Base-by-base conservation (phyloP, 345 rosid genomes). In the Brassica carinata region DNA sequence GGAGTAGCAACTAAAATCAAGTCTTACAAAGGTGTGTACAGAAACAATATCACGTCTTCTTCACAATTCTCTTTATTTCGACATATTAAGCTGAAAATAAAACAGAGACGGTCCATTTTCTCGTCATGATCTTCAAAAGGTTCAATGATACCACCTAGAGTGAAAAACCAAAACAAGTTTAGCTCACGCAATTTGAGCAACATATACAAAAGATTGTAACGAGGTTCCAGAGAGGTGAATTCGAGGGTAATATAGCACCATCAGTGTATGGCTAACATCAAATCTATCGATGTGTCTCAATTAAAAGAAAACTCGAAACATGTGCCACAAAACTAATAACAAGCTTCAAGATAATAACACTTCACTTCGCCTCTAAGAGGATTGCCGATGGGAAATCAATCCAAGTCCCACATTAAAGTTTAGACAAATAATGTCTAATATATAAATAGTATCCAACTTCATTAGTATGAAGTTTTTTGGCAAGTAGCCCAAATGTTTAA, bases 1-100 rank as follows among this genome's bases (percentile, higher is more conserved):
- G 11, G 2, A 38, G 45, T 43, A 43, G n/a, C 45, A 38, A 3
- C 45, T 38, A 9, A 38, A 38, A 38, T 43, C 75, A 74, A 69
- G 17, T 64, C 83, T 69, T 80, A 36, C 62, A 70, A 64, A 64
- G 76, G 18, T 80, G 83, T 80, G 67, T 75, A 75, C 76, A 80
- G 5, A 51, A 64, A 75, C 67, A 64, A 34, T 26, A 8, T 31
- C 34, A 79, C 31, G 51, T 59, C 64, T 73, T 79, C 70, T 55
- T 80, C 45, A 55, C 63, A 29, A n/a, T 75, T 64, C 72, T 75
- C 62, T 70, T 80, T 80, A 80, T 75, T 80, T 69, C 33, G 48
- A 75, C 76, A 69, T 62, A 74, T 36, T 33, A 64, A 80, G 79
- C 76, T 80, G 75, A 33, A 69, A 69, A 9, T 9, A 69, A 6